These are phyloP conservation scores for Cercophora samala DNA, from an alignment of 495 filamentous ascomycete species.

Conservation along the genomic window DNA sequence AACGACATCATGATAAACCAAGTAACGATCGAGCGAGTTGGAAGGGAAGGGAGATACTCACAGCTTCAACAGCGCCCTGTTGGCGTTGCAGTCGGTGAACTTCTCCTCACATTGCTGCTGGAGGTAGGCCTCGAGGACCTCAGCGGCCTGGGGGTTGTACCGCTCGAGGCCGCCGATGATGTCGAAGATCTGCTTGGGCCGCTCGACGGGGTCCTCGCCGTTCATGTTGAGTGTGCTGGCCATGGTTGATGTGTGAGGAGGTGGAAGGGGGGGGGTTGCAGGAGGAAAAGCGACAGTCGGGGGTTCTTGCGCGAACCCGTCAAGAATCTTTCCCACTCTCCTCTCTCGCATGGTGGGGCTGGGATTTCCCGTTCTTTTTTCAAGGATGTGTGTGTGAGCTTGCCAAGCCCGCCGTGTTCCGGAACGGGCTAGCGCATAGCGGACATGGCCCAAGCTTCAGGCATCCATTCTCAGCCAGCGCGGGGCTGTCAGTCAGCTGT, in stretches of 20 bases:
- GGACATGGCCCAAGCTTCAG: not conserved
- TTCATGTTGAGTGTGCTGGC: slow-evolving; percentile 43
- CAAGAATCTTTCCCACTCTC: not conserved
- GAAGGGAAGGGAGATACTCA: slow-evolving; percentile 55
- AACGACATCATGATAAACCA: slow-evolving; percentile 56
- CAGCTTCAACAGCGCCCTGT: slow-evolving; percentile 95
- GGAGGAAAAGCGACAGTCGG: slow-evolving; percentile 19
- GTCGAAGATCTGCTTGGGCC: slow-evolving; percentile 83
- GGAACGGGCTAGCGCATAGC: slow-evolving; percentile 24
- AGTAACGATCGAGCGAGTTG: slow-evolving; percentile 5
- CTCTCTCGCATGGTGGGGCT: slow-evolving; percentile 29
- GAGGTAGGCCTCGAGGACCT: slow-evolving; percentile 92
- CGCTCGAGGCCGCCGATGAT: slow-evolving; percentile 95
- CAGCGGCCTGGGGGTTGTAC: slow-evolving; percentile 97
- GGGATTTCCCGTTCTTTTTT: slow-evolving; percentile 24
- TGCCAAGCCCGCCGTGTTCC: not conserved
- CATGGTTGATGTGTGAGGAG: slow-evolving; percentile 23
- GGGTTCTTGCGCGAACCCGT: slow-evolving; percentile 27
- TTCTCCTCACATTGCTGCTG: slow-evolving; percentile 90
- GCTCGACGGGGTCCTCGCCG: slow-evolving; percentile 57
- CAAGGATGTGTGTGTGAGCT: slow-evolving; percentile 26
- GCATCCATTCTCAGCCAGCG: slow-evolving; percentile 2
- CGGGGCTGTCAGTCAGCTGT: slow-evolving; percentile 28
- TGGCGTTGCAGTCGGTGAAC: slow-evolving; percentile 93
- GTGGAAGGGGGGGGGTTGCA: slow-evolving; percentile 22